These are phyloP conservation scores for Penicillium lagena DNA, from an alignment of 495 filamentous ascomycete genomes.

Conservation along the genomic window DNA sequence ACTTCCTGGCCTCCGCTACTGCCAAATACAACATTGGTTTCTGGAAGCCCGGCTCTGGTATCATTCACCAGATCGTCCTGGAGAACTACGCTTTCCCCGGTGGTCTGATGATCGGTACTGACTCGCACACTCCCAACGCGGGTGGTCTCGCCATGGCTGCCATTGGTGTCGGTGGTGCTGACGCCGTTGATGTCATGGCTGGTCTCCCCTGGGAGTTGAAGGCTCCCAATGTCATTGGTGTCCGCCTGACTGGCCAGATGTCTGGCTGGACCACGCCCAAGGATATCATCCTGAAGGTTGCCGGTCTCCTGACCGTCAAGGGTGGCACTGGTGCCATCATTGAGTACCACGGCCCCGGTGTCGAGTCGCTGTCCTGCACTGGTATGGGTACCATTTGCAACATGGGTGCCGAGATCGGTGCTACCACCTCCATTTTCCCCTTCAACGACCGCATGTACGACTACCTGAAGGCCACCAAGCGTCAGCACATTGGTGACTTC, in stretches of 20 bases:
- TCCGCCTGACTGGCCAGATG: constrained; percentile 83
- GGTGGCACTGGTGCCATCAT: constrained; percentile 96
- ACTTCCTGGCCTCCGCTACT: constrained; percentile 90
- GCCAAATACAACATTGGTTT: constrained; percentile 99
- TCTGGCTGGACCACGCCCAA: constrained; percentile 94
- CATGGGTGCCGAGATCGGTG: constrained; percentile 91
- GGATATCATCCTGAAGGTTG: constrained; percentile 98
- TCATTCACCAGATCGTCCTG: constrained; percentile 97
- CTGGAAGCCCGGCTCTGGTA: constrained; percentile 97
- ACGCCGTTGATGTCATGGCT: constrained; percentile 98
- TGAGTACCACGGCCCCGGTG: constrained; percentile 89
- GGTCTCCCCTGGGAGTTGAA: constrained; percentile 97
- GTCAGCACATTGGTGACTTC: constrained; percentile 83
- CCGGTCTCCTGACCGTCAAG: constrained; percentile 95
- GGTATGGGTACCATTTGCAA: constrained; percentile 70
- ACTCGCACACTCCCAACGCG: constrained; percentile 97
- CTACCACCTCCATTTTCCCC: constrained; percentile 96
- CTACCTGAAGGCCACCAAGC: constrained; percentile 91
- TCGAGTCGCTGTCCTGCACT: constrained; percentile 60
- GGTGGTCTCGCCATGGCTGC: constrained; percentile 95
- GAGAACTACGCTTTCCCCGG: constrained; percentile 99
- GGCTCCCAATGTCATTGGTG: constrained; percentile 95
- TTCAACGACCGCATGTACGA: constrained; percentile 98
- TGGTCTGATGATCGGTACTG: constrained; percentile 96
- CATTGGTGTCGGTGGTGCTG: constrained; percentile 97